A percentile compares a stretch with the other conserved stretches of the same genome.
These are phyloP conservation scores for Lichtheimia ornata DNA, from an alignment of 371 early-diverging fungal species.

Conservation along the genomic window DNA sequence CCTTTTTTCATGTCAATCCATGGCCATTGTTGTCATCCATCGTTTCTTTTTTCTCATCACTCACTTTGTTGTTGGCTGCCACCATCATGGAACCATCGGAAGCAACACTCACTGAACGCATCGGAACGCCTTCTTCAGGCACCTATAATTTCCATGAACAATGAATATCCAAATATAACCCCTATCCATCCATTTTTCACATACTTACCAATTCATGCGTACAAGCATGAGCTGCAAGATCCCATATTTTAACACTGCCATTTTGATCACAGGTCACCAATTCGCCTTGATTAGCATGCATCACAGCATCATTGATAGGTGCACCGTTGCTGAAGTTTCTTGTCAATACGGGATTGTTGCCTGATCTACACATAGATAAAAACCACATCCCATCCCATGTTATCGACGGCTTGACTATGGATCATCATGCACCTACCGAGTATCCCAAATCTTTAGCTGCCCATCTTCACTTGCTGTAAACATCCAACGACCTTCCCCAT, in stretches of 20 bases:
- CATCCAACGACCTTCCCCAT: constrained; percentile 91
- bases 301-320: constrained; percentile 91
- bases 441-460: constrained; percentile 91
- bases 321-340: constrained; percentile 86
- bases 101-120: constrained; percentile 89
- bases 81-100: constrained; percentile 87
- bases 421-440: constrained; percentile 40
- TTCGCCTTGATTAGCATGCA: constrained; percentile 95
- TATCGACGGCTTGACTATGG: neutral
- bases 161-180: neutral
- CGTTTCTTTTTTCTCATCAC: neutral
- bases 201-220: constrained; percentile 77
- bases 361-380: constrained; percentile 16
- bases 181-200: neutral
- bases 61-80: constrained; percentile 89
- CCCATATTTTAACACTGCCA: constrained; percentile 92
- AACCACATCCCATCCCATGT: neutral
- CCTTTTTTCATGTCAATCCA: constrained; percentile 46
- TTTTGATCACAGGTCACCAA: constrained; percentile 93
- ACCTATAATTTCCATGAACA: constrained; percentile 40
- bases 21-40: neutral
- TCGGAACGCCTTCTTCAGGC: constrained; percentile 87
- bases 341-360: constrained; percentile 70
- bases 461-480: constrained; percentile 94
- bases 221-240: constrained; percentile 86